These are phyloP conservation scores for Candida albicans DNA, from an alignment of 1,139 yeast genomes.

Conservation along the genomic window DNA sequence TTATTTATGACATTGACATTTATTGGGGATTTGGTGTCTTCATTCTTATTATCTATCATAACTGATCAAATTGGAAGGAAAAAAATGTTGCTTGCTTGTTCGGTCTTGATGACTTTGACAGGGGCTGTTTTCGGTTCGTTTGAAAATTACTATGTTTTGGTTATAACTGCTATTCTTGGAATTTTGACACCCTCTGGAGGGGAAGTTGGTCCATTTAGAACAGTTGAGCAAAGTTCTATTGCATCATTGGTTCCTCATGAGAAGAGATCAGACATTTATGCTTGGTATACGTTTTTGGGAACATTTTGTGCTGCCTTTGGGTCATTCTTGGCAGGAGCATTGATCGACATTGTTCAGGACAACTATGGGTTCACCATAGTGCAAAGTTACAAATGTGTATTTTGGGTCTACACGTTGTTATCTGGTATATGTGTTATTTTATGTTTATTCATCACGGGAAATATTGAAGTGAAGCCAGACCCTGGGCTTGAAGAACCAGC, in stretches of 20 bases:
- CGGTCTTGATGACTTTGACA: constrained; percentile 30
- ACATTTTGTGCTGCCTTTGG: constrained; percentile 40
- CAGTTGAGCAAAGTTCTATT: constrained; percentile 41
- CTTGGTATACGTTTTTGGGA: constrained; percentile 45
- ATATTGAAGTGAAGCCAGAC: constrained; percentile 19
- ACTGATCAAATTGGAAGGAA: constrained; percentile 69
- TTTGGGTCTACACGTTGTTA: constrained; percentile 25
- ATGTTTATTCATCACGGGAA: constrained; percentile 19
- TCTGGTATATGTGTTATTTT: constrained; percentile 21
- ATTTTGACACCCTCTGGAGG: constrained; percentile 44
- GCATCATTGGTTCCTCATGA: constrained; percentile 32
- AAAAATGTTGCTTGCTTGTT: constrained; percentile 28
- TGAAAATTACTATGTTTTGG: constrained; percentile 23
- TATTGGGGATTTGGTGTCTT: constrained; percentile 74
- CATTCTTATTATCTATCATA: constrained; percentile 73
- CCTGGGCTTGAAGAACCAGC: constrained; percentile 1
- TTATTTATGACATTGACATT: constrained; percentile 61
- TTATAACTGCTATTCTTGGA: constrained; percentile 31
- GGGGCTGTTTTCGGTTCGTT: constrained; percentile 27
- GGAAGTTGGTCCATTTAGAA: constrained; percentile 45
- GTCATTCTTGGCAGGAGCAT: constrained; percentile 29
- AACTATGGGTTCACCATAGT: constrained; percentile 19
- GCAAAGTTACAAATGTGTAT: constrained; percentile 32
- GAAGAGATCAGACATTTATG: constrained; percentile 40
- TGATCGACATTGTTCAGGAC: constrained; percentile 25